A percentile compares a stretch with the other conserved stretches of the same genome.
These are phyloP conservation scores for Luvunga scandens DNA, from an alignment of 345 rosid species.

Conservation along the genomic window DNA sequence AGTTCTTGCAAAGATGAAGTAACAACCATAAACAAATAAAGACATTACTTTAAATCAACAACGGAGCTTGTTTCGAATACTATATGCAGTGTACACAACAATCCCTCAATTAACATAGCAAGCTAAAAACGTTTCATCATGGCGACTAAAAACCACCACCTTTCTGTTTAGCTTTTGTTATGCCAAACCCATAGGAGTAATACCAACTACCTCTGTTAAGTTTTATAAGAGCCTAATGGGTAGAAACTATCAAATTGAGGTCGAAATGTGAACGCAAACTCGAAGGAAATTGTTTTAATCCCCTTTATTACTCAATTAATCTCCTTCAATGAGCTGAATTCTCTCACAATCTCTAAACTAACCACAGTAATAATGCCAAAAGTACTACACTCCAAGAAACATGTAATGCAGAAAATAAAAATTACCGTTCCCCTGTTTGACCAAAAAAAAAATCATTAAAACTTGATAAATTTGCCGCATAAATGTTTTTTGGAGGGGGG, in stretches of 20 bases:
- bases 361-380: not conserved
- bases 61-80: not conserved
- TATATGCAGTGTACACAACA: not conserved
- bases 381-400: not conserved
- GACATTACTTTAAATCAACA: not conserved
- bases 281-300: too few species aligned
- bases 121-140: not conserved
- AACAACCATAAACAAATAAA: not conserved
- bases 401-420: not conserved
- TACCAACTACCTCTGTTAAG: not conserved
- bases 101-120: not conserved
- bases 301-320: too few species aligned
- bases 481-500: too few species aligned
- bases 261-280: not conserved
- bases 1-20: not conserved
- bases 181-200: not conserved
- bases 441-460: not conserved
- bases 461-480: not conserved
- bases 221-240: not conserved
- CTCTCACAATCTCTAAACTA: too few species aligned
- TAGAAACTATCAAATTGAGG: not conserved
- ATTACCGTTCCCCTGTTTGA: too few species aligned
- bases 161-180: not conserved
- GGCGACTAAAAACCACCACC: not conserved
- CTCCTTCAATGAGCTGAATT: too few species aligned